Evolutionary conservation across 163 green algal species (phyloP).

Genomic region (Dunaliella salina): DNA sequence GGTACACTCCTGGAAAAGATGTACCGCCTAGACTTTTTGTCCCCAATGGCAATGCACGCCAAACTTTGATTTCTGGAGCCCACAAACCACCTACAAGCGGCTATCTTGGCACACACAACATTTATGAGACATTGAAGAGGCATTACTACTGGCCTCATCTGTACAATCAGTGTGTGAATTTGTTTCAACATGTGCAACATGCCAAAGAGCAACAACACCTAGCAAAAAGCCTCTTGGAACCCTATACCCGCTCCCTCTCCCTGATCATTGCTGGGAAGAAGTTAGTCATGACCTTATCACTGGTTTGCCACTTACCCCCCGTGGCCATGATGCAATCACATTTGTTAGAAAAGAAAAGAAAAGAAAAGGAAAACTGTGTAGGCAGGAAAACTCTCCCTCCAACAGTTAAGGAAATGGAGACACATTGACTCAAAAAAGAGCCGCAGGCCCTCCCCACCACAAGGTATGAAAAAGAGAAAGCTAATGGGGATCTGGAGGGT

Average conservation of each 20-base stretch:
- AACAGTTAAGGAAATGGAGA: no score
- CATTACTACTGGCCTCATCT: conserved; percentile 18
- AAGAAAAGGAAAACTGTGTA: no score
- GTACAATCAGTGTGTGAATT: neutral
- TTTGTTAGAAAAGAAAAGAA: no score
- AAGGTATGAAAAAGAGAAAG: no score
- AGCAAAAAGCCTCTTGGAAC: neutral
- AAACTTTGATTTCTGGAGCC: neutral
- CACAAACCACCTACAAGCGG: neutral
- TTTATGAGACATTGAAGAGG: no score
- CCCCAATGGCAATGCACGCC: neutral
- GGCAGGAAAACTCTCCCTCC: no score
- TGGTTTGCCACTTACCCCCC: conserved; percentile 34
- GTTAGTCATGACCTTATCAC: conserved; percentile 40
- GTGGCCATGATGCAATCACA: conserved; percentile 40
- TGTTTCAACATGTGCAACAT: neutral
- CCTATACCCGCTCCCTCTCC: no score
- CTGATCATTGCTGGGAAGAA: neutral
- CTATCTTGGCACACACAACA: neutral
- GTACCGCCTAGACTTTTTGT: neutral
- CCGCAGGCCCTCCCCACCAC: no score
- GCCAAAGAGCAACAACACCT: neutral
- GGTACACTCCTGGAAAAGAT: neutral
- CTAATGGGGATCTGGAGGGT: no score
- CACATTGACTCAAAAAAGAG: no score